These are phyloP conservation scores for Polychaeton citri DNA, from an alignment of 2,329 filamentous ascomycete species.

Conservation along the genomic window DNA sequence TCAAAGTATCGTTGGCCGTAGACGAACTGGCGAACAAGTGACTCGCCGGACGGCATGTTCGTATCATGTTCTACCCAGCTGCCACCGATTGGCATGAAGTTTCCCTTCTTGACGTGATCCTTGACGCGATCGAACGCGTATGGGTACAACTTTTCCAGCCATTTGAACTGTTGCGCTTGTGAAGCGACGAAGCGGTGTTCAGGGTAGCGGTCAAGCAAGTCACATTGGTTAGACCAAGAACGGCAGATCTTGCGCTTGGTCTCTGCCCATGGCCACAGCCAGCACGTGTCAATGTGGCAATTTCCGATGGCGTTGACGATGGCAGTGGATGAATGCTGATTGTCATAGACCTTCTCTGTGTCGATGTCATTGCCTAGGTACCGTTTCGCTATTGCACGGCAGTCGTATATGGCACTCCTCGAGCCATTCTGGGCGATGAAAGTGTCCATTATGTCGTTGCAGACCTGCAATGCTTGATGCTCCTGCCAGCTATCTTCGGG, in stretches of 20 bases:
- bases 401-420: conserved; percentile 61
- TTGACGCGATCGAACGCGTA: conserved; percentile 83
- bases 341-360: conserved; percentile 68
- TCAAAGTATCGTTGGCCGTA: conserved; percentile 95
- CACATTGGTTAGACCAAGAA: conserved; percentile 94
- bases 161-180: conserved; percentile 95
- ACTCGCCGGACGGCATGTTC: conserved; percentile 92
- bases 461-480: conserved; percentile 70
- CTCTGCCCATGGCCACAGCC: conserved; percentile 97
- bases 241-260: conserved; percentile 92
- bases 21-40: conserved; percentile 82
- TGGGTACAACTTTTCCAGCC: conserved; percentile 83
- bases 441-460: conserved; percentile 77
- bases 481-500: conserved; percentile 78
- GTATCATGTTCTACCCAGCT: conserved; percentile 99
- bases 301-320: conserved; percentile 84
- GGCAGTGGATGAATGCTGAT: conserved; percentile 30
- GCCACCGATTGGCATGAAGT: conserved; percentile 88
- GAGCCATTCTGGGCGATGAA: conserved; percentile 68
- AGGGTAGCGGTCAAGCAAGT: conserved; percentile 86
- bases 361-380: conserved; percentile 74
- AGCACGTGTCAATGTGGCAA: conserved; percentile 96
- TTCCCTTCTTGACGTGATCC: conserved; percentile 75
- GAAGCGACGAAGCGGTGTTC: conserved; percentile 88
- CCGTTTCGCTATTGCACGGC: conserved; percentile 67